phyloP scores from a whole-genome alignment of 345 rosid species.

The Eucalyptus erythrocorys region DNA sequence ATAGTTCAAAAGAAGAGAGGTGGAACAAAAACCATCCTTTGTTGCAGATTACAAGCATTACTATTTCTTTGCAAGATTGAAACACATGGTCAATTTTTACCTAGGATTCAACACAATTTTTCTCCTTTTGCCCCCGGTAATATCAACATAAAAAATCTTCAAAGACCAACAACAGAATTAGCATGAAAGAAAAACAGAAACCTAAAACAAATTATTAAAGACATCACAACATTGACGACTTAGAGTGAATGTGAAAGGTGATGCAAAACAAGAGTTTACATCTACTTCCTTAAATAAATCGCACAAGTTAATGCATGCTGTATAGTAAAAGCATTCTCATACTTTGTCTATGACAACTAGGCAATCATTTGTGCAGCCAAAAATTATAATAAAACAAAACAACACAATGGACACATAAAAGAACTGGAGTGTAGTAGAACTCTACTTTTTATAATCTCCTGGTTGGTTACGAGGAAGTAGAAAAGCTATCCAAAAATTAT shows the following conservation, averaged over 20 bases:
- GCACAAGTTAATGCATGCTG: not conserved
- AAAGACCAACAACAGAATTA: too few relatives aligned
- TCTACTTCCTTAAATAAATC: not conserved
- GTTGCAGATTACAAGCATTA: too few relatives aligned
- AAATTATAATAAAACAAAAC: too few relatives aligned
- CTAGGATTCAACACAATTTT: accelerated
- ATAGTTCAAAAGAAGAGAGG: too few relatives aligned
- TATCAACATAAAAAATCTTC: too few relatives aligned
- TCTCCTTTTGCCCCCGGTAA: accelerated
- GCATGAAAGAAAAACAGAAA: too few relatives aligned
- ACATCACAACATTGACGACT: not conserved
- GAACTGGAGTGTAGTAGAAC: not conserved
- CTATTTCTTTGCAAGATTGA: too few relatives aligned
- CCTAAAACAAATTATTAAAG: too few relatives aligned
- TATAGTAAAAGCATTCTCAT: not conserved
- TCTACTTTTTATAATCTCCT: not conserved
- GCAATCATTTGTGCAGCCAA: slow-evolving; percentile 31
- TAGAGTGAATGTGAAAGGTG: not conserved
- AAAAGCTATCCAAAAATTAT: not conserved
- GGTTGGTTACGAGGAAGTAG: not conserved
- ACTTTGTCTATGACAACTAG: slow-evolving; percentile 53
- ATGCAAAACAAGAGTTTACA: not conserved
- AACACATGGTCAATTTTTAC: too few relatives aligned
- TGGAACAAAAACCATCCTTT: too few relatives aligned
- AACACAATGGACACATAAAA: not conserved